phyloP scores from a whole-genome alignment of 2,329 filamentous ascomycete species.

The Fusarium xyrophilum region DNA sequence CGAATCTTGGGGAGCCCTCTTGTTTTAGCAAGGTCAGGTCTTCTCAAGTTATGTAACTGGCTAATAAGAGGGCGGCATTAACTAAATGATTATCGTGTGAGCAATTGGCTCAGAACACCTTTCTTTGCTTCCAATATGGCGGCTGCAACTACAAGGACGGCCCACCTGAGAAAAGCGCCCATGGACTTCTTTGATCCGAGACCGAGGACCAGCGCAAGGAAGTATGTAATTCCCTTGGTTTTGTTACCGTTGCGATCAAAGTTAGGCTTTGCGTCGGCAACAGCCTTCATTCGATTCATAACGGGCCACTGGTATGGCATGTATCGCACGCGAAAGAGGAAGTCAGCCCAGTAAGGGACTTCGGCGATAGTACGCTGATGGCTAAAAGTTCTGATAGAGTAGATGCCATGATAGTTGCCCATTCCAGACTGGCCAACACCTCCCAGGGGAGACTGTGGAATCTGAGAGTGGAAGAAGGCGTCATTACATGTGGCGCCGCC shows the following conservation, averaged over 20 bases:
- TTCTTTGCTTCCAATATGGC: constrained; percentile 47
- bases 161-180: constrained; percentile 61
- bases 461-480: constrained; percentile 52
- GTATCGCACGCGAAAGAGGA: constrained; percentile 71
- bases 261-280: constrained; percentile 58
- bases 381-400: constrained; percentile 54
- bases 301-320: constrained; percentile 63
- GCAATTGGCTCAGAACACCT: constrained; percentile 45
- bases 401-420: constrained; percentile 57
- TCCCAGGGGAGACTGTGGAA: constrained; percentile 55
- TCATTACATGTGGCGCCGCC: constrained; percentile 62
- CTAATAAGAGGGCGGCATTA: not conserved
- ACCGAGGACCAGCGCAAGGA: constrained; percentile 57
- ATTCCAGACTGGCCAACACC: constrained; percentile 58
- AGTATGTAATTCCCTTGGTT: constrained; percentile 61
- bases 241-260: constrained; percentile 68
- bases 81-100: constrained; percentile 30
- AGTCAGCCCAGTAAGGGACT: constrained; percentile 49
- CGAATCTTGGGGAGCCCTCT: not conserved
- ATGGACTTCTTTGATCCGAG: constrained; percentile 59
- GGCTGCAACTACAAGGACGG: constrained; percentile 50
- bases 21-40: not conserved
- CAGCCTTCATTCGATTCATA: constrained; percentile 53
- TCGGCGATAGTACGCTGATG: constrained; percentile 50
- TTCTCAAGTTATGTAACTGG: not conserved